Percentiles rank a stretch among this genome's conserved stretches.
phyloP scores from a whole-genome alignment of 176 grass and related monocot species.

The Thalia dealbata region DNA sequence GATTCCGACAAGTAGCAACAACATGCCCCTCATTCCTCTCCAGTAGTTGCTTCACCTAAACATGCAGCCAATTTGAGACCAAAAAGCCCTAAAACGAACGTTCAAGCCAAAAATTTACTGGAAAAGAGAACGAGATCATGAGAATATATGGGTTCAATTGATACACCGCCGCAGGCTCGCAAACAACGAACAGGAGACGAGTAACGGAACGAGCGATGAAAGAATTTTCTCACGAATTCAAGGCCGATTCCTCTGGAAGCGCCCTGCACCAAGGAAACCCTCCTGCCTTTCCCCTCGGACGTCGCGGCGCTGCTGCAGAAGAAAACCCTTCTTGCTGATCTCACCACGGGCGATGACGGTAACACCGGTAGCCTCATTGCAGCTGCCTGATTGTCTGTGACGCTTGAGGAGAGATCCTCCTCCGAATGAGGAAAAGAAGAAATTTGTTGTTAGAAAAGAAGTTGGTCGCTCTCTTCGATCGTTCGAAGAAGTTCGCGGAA shows the following conservation, averaged over 20 bases:
- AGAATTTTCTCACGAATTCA: constrained; percentile 53
- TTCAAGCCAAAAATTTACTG: too few species aligned
- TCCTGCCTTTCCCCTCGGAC: constrained; percentile 12
- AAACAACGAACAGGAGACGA: neutral
- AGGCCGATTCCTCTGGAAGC: constrained; percentile 79
- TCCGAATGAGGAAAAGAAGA: too few species aligned
- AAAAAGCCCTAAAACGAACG: too few species aligned
- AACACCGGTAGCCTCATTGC: constrained; percentile 6
- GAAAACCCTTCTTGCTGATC: constrained; percentile 31
- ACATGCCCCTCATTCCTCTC: constrained; percentile 39
- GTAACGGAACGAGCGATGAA: neutral
- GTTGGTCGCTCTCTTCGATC: too few species aligned
- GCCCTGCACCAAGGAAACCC: constrained; percentile 88
- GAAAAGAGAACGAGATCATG: neutral
- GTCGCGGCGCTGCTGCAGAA: constrained; percentile 20
- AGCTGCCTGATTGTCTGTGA: neutral
- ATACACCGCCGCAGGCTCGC: neutral
- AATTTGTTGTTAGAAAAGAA: too few species aligned
- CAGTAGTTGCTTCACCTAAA: constrained; percentile 77
- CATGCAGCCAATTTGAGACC: neutral
- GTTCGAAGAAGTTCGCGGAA: too few species aligned
- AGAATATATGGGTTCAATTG: neutral
- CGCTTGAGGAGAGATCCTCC: too few species aligned
- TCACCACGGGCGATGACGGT: constrained; percentile 20
- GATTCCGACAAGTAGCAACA: constrained; percentile 63